phyloP scores from a whole-genome alignment of 768 basidiomycete genomes.

The Mycena kentingensis region DNA sequence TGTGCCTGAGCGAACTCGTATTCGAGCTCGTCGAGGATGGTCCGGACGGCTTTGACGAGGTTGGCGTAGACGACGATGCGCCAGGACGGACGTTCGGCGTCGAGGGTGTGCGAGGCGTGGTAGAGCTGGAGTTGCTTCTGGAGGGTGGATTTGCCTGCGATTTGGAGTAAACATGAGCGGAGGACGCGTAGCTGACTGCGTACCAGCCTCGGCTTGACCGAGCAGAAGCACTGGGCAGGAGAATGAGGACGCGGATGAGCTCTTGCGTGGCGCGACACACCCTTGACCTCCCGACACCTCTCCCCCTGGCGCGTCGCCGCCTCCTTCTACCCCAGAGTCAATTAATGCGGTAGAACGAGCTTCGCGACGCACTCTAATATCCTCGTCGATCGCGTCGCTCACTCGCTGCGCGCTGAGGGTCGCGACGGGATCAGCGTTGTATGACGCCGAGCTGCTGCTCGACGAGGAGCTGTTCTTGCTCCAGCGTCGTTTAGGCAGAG shows the following conservation, averaged over 20 bases:
- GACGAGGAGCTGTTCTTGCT: too few relatives aligned
- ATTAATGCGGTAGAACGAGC: not conserved
- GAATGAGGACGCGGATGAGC: too few relatives aligned
- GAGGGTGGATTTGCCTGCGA: constrained; percentile 79
- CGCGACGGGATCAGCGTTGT: too few relatives aligned
- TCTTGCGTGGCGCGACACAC: too few relatives aligned
- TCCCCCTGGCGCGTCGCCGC: constrained; percentile 47
- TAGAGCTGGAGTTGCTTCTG: constrained; percentile 85
- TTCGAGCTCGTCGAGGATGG: constrained; percentile 73
- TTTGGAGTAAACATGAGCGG: not conserved
- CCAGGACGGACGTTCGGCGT: constrained; percentile 75
- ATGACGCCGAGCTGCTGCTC: too few relatives aligned
- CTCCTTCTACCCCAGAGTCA: constrained; percentile 50
- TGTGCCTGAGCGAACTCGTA: constrained; percentile 43
- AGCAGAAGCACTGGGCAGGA: constrained; percentile 61
- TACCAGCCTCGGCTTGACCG: constrained; percentile 74
- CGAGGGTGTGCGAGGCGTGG: constrained; percentile 71
- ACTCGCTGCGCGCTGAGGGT: constrained; percentile 37
- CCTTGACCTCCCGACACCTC: constrained; percentile 54
- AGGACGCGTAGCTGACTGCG: not conserved
- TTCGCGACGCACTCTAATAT: constrained; percentile 36
- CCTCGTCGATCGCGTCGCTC: constrained; percentile 48
- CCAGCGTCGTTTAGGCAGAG: too few relatives aligned
- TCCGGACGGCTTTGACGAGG: constrained; percentile 75
- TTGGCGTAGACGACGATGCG: constrained; percentile 82